Percentiles rank a stretch among this genome's conserved stretches.
Conservation (phyloP, 306 rosid genomes). For the Quillaja saponaria region DNA sequence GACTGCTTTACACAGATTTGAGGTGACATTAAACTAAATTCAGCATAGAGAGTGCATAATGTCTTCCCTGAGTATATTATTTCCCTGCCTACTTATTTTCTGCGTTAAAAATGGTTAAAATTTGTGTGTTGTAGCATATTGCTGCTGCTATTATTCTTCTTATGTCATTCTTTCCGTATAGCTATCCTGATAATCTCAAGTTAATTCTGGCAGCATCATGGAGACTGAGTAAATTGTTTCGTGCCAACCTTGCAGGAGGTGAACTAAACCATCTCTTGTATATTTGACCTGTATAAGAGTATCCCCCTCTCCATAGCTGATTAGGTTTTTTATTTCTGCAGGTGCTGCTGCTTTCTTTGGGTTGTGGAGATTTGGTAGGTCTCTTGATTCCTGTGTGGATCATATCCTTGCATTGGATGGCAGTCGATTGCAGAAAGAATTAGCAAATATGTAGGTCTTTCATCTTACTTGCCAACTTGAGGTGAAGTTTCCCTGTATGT, state of each 20-base stretch:
- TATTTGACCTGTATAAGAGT: constrained; percentile 4
- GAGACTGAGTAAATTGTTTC: constrained; percentile 42
- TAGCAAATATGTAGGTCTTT: constrained; percentile 67
- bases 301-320: constrained; percentile 13
- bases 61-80: too few species aligned
- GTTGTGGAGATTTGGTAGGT: constrained; percentile 42
- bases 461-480: constrained; percentile 20
- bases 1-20: too few species aligned
- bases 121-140: not conserved
- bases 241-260: constrained; percentile 52
- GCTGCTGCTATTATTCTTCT: not conserved
- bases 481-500: constrained; percentile 12
- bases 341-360: constrained; percentile 58
- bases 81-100: not conserved
- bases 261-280: constrained; percentile 25
- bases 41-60: too few species aligned
- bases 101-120: not conserved
- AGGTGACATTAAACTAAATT: too few species aligned
- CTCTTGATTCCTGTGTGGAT: constrained; percentile 48
- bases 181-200: constrained; percentile 28
- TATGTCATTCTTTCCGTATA: constrained; percentile 2
- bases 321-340: constrained; percentile 41
- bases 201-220: constrained; percentile 58
- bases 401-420: constrained; percentile 72
- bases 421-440: constrained; percentile 70